These are phyloP conservation scores for Syncephalastrum contaminatum DNA, from an alignment of 371 early-diverging fungal species.

Conservation along the genomic window DNA sequence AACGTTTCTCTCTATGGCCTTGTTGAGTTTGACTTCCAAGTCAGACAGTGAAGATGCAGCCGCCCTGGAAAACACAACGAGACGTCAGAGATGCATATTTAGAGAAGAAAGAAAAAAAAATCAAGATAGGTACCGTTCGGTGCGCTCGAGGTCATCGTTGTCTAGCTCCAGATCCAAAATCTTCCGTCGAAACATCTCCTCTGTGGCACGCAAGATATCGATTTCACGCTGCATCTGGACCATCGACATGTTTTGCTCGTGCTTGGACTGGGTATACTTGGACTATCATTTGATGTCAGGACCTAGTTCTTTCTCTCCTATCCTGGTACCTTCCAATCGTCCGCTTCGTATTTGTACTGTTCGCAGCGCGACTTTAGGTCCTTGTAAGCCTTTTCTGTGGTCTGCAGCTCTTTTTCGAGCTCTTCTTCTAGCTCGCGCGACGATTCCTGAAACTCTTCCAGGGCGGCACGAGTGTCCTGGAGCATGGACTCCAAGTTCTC, in stretches of 20 bases:
- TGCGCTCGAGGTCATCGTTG: constrained; percentile 77
- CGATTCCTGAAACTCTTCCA: constrained; percentile 64
- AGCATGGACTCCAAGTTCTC: constrained; percentile 50
- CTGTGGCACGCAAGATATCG: constrained; percentile 68
- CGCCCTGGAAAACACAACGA: constrained; percentile 37
- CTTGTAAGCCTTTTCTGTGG: constrained; percentile 58
- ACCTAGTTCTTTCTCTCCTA: neutral
- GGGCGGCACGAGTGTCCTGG: constrained; percentile 53
- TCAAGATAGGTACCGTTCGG: constrained; percentile 46
- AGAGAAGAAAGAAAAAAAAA: constrained; percentile 3
- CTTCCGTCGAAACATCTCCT: constrained; percentile 70
- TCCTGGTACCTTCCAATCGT: constrained; percentile 68
- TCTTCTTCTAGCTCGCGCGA: constrained; percentile 67
- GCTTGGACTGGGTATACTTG: constrained; percentile 46
- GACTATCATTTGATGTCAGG: constrained; percentile 13
- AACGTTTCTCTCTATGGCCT: constrained; percentile 68
- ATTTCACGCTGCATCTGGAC: constrained; percentile 75
- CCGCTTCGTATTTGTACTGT: constrained; percentile 57
- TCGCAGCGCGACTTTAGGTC: constrained; percentile 64
- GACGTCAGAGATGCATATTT: neutral
- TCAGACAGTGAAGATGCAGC: constrained; percentile 71
- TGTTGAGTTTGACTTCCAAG: constrained; percentile 68
- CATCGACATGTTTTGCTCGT: constrained; percentile 64
- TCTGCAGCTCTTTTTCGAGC: constrained; percentile 60
- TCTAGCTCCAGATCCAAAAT: constrained; percentile 77